phyloP scores from a whole-genome alignment of 2,329 filamentous ascomycete species.

The Aspergillus floridensis region DNA sequence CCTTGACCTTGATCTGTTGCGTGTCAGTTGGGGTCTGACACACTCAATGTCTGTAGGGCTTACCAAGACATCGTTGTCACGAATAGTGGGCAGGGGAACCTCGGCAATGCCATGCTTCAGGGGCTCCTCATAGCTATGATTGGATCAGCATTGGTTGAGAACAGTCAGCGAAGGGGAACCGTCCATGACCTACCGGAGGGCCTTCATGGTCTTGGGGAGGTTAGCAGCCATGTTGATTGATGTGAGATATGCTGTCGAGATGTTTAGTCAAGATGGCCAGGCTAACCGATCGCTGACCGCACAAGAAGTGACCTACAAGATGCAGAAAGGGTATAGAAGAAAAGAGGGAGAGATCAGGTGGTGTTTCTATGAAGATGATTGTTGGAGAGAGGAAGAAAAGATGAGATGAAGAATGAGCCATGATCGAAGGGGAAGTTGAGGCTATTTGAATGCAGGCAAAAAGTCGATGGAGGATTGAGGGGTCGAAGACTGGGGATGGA shows the following conservation, averaged over 20 bases:
- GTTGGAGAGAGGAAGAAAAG: neutral
- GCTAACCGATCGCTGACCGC: too few relatives aligned
- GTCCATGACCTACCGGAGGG: slow-evolving; percentile 52
- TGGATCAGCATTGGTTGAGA: neutral
- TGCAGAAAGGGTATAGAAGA: neutral
- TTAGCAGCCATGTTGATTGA: slow-evolving; percentile 31
- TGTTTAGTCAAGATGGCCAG: neutral
- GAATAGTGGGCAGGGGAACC: slow-evolving; percentile 60
- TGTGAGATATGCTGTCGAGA: neutral
- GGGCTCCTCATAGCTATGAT: slow-evolving; percentile 58
- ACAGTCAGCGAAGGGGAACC: neutral
- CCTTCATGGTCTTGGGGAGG: slow-evolving; percentile 59
- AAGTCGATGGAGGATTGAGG: neutral
- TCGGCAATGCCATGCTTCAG: slow-evolving; percentile 60
- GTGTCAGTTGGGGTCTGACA: neutral
- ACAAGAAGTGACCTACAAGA: neutral
- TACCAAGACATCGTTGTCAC: slow-evolving; percentile 59
- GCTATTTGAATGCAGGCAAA: slow-evolving; percentile 7
- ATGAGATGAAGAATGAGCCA: slow-evolving; percentile 5
- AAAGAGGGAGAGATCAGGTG: neutral
- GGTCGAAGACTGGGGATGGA: neutral
- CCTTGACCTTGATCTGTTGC: slow-evolving; percentile 61
- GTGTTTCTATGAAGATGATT: neutral
- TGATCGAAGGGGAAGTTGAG: slow-evolving; percentile 4
- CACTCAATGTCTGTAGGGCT: slow-evolving; percentile 7